Base-by-base conservation (phyloP, 2,329 filamentous ascomycete species). In the Colletotrichum godetiae region DNA sequence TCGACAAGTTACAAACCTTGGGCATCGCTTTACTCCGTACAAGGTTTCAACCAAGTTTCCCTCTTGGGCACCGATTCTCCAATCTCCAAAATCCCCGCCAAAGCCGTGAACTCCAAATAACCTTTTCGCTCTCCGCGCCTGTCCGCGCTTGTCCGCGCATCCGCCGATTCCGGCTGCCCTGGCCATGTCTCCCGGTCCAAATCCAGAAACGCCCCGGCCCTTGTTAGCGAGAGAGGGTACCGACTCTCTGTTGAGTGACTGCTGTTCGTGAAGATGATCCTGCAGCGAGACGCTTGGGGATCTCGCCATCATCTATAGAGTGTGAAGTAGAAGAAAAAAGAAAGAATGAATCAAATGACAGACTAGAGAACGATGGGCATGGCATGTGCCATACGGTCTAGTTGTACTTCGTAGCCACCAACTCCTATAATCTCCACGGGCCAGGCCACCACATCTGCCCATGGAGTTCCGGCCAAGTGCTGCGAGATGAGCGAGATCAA, bases 401-500 rank as follows among this genome's bases (percentile, higher is more conserved):
- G 27, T 7, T 61, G 67, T 3, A 52, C 6, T 29, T 71, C 67
- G n/a, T 73, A 60, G 19, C 60, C 53, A 3, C 67, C 67, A 13
- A 37, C 22, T 12, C 67, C 67, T 52, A 73, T 57, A 13, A 61
- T 37, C 35, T 73, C 67, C 3, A 61, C 65, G 13, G 71, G 71
- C 71, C 71, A 73, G 33, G 57, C 19, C 4, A 71, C 15, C 27
- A 73, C 22, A 19, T 71, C 67, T 11, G 55, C 61, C 71, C 60
- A 73, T 0, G 71, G 60, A 61, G 71, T 71, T 5, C 55, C 71
- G 46, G 53, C 33, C 15, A 73, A 46, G 29, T 61, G 71, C n/a
- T 73, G 56, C 2, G 71, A 70, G 12, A 73, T 61, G 5, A 24
- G 33, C 11, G 67, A 65, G 10, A 71, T 13, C 37, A 73, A 49